Base-by-base conservation (phyloP, 495 filamentous ascomycete genomes). In the Platismatia glauca region DNA sequence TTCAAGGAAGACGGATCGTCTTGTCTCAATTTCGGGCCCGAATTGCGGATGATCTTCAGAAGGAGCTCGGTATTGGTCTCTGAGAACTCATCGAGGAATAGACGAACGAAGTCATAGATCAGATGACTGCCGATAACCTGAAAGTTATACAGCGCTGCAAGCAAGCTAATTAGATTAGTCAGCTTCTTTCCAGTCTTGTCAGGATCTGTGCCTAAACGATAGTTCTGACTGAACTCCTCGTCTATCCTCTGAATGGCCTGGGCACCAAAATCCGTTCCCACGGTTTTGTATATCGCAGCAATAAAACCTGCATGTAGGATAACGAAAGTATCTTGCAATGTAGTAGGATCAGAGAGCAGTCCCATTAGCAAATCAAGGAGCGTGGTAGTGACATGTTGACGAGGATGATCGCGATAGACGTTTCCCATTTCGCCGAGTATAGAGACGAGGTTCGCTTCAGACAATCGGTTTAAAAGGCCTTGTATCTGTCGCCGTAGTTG, bases 1-100 rank as follows among this genome's bases (percentile, higher is more conserved):
- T 95, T 95, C 43, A 97, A 73, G n/a, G 93, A 80, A 29, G 87
- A 85, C 0, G 93, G 90, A 68, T 98, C 93, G 64, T 97, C 95
- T 62, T 90, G 87, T 53, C 94, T 86, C 8, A 98, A 81, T 66
- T 94, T 87, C 41, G 84, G 82, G 18, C 92, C 92, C 57, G 84
- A 88, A 56, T 86, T 87, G 62, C 87, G 86, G 58, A 96, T 85
- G 53, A 97, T 80, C 64, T 90, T 87, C 15, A 98, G 80, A 31
- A 98, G 79, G 3, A 97, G 78, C 71, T 98, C 95, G 0, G 92
- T 91, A 70, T 95, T 96, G n/a, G 86, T 74, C 71, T 97, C 94
- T 0, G 88, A 90, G 18, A 96, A 79, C 2, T 87, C 80, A 29
- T 75, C 72, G 18, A 97, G 73, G 58, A 94, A 91, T 5, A 89